Evolutionary conservation across 192 early-diverging fungal genomes (phyloP).

Genomic region (Gigaspora rosea): DNA sequence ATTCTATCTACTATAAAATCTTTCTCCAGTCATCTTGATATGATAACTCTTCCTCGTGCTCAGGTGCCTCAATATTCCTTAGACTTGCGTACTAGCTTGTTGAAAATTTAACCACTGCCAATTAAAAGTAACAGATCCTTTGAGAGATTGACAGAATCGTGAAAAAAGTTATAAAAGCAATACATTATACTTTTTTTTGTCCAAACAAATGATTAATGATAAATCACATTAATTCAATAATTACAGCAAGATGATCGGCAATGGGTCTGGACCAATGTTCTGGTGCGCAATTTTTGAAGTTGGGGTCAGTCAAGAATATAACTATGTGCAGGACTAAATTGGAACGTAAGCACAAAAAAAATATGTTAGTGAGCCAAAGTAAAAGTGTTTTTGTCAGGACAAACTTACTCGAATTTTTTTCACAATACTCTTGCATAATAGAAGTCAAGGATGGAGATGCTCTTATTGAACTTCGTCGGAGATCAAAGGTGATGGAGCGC

Average conservation of each 20-base stretch:
- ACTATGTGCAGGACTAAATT: slow-evolving; percentile 31
- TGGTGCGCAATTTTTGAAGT: slow-evolving; percentile 21
- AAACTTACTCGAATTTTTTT: slow-evolving; percentile 31
- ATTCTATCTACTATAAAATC: slow-evolving; percentile 26
- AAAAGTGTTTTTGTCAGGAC: not conserved
- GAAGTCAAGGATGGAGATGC: slow-evolving; percentile 5
- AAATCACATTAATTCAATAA: not conserved
- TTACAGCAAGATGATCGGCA: slow-evolving; percentile 10
- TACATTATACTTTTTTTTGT: not conserved
- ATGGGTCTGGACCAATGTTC: slow-evolving; percentile 20
- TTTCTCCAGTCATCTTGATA: slow-evolving; percentile 34
- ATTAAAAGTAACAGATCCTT: not conserved
- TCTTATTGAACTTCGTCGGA: not conserved
- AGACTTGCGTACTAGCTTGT: slow-evolving; percentile 25
- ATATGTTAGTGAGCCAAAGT: not conserved
- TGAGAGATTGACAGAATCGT: not conserved
- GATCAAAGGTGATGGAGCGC: not conserved
- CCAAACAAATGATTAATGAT: slow-evolving; percentile 32
- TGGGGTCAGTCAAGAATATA: slow-evolving; percentile 29
- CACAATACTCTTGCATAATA: slow-evolving; percentile 24
- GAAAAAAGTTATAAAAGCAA: slow-evolving; percentile 3
- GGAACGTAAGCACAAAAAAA: not conserved
- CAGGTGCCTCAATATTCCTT: slow-evolving; percentile 19
- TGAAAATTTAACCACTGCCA: slow-evolving; percentile 1
- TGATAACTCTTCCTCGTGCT: slow-evolving; percentile 17